phyloP scores from a whole-genome alignment of 257 asterid species.

The Agastache rugosa region DNA sequence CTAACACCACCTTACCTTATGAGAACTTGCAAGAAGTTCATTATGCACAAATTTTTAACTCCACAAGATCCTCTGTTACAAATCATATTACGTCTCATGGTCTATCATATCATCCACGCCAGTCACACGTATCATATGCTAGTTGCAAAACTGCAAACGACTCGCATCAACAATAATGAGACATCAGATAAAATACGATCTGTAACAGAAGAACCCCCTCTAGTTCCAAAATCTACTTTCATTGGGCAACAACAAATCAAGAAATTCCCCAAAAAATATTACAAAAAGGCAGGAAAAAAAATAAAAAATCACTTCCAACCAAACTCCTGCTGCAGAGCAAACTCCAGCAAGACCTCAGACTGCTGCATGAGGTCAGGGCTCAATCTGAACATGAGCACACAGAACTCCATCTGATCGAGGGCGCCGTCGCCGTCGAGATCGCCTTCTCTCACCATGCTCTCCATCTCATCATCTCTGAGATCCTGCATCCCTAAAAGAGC shows the following conservation, averaged over 20 bases:
- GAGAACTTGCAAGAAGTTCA: neutral
- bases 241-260: neutral
- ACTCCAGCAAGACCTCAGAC: slow-evolving; percentile 58
- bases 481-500: slow-evolving; percentile 70
- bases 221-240: neutral
- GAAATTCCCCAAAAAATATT: neutral
- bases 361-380: slow-evolving; percentile 80
- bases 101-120: neutral
- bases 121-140: too few relatives aligned
- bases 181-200: neutral
- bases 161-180: neutral
- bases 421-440: slow-evolving; percentile 73
- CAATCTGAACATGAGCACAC: slow-evolving; percentile 84
- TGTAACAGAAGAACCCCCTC: neutral
- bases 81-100: neutral
- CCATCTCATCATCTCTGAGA: slow-evolving; percentile 67
- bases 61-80: neutral
- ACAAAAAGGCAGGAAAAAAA: neutral
- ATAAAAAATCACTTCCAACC: slow-evolving; percentile 19
- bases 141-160: too few relatives aligned
- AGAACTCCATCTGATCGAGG: slow-evolving; percentile 79
- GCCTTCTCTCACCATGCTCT: slow-evolving; percentile 72
- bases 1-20: neutral
- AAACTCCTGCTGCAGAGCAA: slow-evolving; percentile 53
- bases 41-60: neutral